Evolutionary conservation across 306 rosid species (phyloP), one percentile per base, ranked within the genome.

Genomic region (Morella rubra): DNA sequence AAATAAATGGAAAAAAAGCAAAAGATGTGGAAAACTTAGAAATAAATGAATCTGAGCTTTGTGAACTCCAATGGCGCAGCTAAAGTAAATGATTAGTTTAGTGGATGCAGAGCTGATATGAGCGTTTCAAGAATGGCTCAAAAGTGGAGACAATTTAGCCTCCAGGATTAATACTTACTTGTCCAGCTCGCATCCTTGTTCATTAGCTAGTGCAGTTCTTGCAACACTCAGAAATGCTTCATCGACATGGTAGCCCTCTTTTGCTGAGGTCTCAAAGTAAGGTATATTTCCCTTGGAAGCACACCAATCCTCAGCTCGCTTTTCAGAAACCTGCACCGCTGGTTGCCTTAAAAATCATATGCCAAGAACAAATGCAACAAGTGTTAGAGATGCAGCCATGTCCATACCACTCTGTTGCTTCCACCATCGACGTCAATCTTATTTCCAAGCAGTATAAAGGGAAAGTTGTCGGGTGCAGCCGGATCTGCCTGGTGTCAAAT

Each of bases 221-320:
- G 98, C 98, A 37, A 84, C 90, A 47, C 89, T 84, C 0, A 84
- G 69, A 80, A 94, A 94, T 18, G 97, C 95, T 47, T 89, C 97
- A 2, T 92, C 93, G 37, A 94, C 85, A 64, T 89, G 89, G 81
- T 78, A 73, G 2, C 85, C 88, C 71, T 94, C 92, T 84, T 92
- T 94, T 3, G 97, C 98, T 3, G 98, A 94, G 18, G 97, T 91
- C 76, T 90, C 95, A 60, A 85, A 89, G 87, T 94, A 92, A n/a
- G 98, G 91, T 44, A 94, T 87, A 81, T 86, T 90, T 42, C 96
- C 97, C 71, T 88, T 83, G 0, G 90, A 70, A 75, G 84, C 89
- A 81, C 98, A 92, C 97, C 97, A 94, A 46, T 91, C 95, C 47
- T 84, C 86, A 1, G 93, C 95, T 82, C 82, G 90, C 69, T 76